A percentile compares a stretch with the other conserved stretches of the same genome.
Conservation (phyloP, 306 rosid genomes). For the Glycine soja region DNA sequence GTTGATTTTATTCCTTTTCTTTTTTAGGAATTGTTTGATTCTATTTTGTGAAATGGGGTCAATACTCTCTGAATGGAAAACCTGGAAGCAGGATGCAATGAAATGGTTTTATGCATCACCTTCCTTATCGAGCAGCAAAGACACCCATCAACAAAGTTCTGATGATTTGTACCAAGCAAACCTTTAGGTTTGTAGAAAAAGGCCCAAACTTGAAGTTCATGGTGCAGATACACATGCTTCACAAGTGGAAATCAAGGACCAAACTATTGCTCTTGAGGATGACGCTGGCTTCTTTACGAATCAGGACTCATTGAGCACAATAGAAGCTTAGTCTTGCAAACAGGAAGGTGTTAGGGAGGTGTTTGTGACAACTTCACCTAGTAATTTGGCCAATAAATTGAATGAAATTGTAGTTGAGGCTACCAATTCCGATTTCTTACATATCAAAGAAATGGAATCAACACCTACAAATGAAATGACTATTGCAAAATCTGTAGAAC, state of each 20-base stretch:
- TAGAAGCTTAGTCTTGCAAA: conserved; percentile 61
- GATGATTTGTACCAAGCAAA: conserved; percentile 63
- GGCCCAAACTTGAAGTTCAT: conserved; percentile 98
- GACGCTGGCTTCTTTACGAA: conserved; percentile 71
- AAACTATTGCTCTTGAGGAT: conserved; percentile 65
- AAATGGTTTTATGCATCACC: conserved; percentile 80
- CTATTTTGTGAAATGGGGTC: conserved; percentile 84
- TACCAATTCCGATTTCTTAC: conserved; percentile 55
- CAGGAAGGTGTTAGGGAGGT: conserved; percentile 60
- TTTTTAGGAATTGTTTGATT: conserved; percentile 83
- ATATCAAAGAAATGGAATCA: conserved; percentile 59
- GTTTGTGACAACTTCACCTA: conserved; percentile 46
- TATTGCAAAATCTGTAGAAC: conserved; percentile 53
- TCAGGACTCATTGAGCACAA: conserved; percentile 57
- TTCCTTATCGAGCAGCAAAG: conserved; percentile 60
- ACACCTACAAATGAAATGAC: conserved; percentile 65
- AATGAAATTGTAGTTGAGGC: conserved; percentile 64
- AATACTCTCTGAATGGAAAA: conserved; percentile 88
- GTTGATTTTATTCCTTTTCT: conserved; percentile 46
- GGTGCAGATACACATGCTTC: conserved; percentile 89
- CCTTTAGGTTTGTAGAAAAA: conserved; percentile 79
- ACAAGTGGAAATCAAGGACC: conserved; percentile 64
- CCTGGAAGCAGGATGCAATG: conserved; percentile 93
- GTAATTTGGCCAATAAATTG: conserved; percentile 67
- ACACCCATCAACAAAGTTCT: conserved; percentile 56